Conservation (phyloP, 371 early-diverging fungal species). For the Vittaforma corneae region DNA sequence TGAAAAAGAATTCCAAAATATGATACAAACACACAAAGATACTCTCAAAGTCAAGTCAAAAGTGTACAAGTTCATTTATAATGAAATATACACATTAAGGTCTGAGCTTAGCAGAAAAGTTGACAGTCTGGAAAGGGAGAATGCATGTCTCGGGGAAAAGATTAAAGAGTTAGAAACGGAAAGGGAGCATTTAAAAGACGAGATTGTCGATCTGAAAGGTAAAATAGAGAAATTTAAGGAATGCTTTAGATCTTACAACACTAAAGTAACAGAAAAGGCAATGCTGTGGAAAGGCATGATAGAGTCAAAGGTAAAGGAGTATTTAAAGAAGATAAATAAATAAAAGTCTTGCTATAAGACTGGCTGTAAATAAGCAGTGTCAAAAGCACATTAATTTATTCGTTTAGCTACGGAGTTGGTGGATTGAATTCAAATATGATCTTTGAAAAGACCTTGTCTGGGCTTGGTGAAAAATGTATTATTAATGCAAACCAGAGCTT, state of each 20-base stretch:
- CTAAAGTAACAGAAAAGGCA: neutral
- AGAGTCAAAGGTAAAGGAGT: neutral
- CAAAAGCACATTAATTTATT: too few relatives aligned
- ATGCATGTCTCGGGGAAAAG: too few relatives aligned
- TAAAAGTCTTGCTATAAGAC: too few relatives aligned
- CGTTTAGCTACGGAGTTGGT: too few relatives aligned
- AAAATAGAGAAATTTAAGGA: neutral
- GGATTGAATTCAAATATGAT: too few relatives aligned
- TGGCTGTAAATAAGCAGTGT: too few relatives aligned
- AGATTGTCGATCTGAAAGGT: neutral
- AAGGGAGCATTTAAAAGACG: neutral
- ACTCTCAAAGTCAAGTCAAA: neutral
- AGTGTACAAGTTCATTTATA: constrained; percentile 8
- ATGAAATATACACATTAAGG: constrained; percentile 4
- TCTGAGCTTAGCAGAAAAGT: neutral
- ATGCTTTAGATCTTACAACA: neutral
- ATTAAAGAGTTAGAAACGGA: too few relatives aligned
- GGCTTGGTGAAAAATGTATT: too few relatives aligned
- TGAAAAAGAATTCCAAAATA: neutral
- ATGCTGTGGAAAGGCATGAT: neutral
- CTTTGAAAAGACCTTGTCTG: too few relatives aligned
- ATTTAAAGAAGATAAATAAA: too few relatives aligned
- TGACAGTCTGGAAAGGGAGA: neutral
- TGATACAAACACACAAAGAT: neutral
- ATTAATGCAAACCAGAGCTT: too few relatives aligned